These are phyloP conservation scores for Spathaspora hagerdaliae DNA, from an alignment of 805 yeast species.

Conservation along the genomic window DNA sequence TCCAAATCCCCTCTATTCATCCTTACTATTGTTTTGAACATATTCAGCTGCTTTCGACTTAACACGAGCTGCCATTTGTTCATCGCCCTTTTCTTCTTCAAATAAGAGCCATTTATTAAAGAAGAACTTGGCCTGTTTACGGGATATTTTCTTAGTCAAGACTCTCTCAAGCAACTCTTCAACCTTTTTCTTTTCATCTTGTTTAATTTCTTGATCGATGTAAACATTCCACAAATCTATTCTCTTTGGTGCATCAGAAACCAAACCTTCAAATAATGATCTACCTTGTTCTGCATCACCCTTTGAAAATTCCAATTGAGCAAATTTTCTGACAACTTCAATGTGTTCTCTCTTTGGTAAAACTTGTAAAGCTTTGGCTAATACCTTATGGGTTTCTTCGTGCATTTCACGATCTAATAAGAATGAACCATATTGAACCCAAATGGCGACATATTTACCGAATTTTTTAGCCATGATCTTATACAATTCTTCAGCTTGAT, in stretches of 20 bases:
- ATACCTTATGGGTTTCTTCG: slow-evolving; percentile 66
- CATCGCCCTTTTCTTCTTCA: slow-evolving; percentile 69
- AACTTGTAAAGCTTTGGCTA: slow-evolving; percentile 68
- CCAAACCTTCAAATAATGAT: slow-evolving; percentile 86
- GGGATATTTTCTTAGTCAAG: slow-evolving; percentile 58
- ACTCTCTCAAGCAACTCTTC: slow-evolving; percentile 84
- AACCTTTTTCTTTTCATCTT: slow-evolving; percentile 59
- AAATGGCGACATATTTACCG: slow-evolving; percentile 65
- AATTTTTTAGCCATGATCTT: slow-evolving; percentile 68
- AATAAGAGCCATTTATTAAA: slow-evolving; percentile 86
- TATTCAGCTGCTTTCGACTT: slow-evolving; percentile 88
- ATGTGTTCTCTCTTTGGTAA: slow-evolving; percentile 71
- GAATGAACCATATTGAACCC: slow-evolving; percentile 81
- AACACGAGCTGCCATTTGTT: slow-evolving; percentile 72
- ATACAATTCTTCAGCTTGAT: slow-evolving; percentile 67
- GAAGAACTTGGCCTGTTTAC: slow-evolving; percentile 92
- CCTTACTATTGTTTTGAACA: slow-evolving; percentile 34
- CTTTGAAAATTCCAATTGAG: slow-evolving; percentile 77
- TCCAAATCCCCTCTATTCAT: slow-evolving; percentile 3
- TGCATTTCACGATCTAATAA: slow-evolving; percentile 54
- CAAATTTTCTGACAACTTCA: slow-evolving; percentile 82
- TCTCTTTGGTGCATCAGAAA: slow-evolving; percentile 87
- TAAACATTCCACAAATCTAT: slow-evolving; percentile 94
- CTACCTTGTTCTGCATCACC: slow-evolving; percentile 96
- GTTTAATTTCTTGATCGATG: slow-evolving; percentile 86